Percentiles rank a stretch among this genome's conserved stretches.
Conservation (phyloP, 2,329 filamentous ascomycete species). For the Pestalotiopsis fici region DNA sequence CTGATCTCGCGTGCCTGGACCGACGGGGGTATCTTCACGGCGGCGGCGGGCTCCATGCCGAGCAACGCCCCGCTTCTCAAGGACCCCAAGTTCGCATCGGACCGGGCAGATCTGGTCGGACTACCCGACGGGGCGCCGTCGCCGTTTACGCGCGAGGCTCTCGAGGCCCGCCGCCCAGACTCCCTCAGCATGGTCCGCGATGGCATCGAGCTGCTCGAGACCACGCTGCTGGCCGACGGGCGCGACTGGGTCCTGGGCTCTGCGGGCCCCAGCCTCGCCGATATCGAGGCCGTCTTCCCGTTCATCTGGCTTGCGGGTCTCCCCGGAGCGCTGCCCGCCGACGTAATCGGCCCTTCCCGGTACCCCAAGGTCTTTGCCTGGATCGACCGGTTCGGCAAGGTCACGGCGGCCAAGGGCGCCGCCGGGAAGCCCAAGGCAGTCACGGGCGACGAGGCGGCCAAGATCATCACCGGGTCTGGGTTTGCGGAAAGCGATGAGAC, state of each 20-base stretch:
- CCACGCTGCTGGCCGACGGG: slow-evolving; percentile 64
- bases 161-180: slow-evolving; percentile 45
- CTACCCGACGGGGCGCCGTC: slow-evolving; percentile 11
- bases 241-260: slow-evolving; percentile 62
- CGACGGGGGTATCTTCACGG: slow-evolving; percentile 58
- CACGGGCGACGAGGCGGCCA: slow-evolving; percentile 55
- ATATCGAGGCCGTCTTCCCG: slow-evolving; percentile 70
- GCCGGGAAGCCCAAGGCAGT: slow-evolving; percentile 40
- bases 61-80: slow-evolving; percentile 51
- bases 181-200: slow-evolving; percentile 55
- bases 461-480: slow-evolving; percentile 42
- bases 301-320: slow-evolving; percentile 66
- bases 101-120: slow-evolving; percentile 46
- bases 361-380: slow-evolving; percentile 66
- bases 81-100: slow-evolving; percentile 60
- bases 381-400: slow-evolving; percentile 60
- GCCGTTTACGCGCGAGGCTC: slow-evolving; percentile 23
- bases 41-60: slow-evolving; percentile 58
- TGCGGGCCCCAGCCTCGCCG: slow-evolving; percentile 56
- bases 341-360: slow-evolving; percentile 48
- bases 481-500: slow-evolving; percentile 45
- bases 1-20: slow-evolving; percentile 59
- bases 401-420: slow-evolving; percentile 41
- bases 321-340: slow-evolving; percentile 53
- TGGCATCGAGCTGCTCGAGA: slow-evolving; percentile 61